Evolutionary conservation across 768 basidiomycete genomes (phyloP), one percentile per base, ranked within the genome.

Genomic region (Leucosporidium creatinivorum): DNA sequence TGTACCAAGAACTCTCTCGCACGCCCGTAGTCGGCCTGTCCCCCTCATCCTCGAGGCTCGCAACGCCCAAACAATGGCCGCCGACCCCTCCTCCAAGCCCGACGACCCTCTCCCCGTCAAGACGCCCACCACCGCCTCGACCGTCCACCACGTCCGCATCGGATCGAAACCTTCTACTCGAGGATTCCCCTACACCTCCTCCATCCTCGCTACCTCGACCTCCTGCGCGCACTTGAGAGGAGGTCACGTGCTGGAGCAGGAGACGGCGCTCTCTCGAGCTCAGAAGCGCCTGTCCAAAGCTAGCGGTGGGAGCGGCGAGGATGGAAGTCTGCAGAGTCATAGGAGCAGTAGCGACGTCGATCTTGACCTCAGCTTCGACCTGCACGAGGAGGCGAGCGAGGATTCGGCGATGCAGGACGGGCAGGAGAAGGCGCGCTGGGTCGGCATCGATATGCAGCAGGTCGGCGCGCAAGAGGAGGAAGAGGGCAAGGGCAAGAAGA

Each of bases 301-400:
- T 44, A 44, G 39, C 39, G 39, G 39, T 15, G 39, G 39, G 39
- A 44, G 39, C 39, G 39, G 39, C 13, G 13, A 44, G 39, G 39
- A 44, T 44, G 39, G 8, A 44, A 44, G 39, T 44, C 15, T 44
- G 39, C 39, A 44, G 39, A 44, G 39, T 44, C 39, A 44, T 44
- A 58, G 67, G 30, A 68, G 61, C 17, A 66, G 61, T 52, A 72
- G 70, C 64, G 67, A 72, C 62, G 61, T 72, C 62, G 70, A 72
- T 31, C 50, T 72, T 54, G 67, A 68, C 52, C 28, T 67, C 51
- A 58, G 55, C 28, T 62, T 64, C 56, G 63, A 67, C 39, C 47
- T 31, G 31, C 59, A 67, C 19, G 52, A 47, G 17, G 30, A 12
- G 13, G 3, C 6, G 8, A 18, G 18, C 26, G 33, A 12, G 23